phyloP scores from a whole-genome alignment of 2,329 filamentous ascomycete genomes.

The Chrysosporium queenslandicum region DNA sequence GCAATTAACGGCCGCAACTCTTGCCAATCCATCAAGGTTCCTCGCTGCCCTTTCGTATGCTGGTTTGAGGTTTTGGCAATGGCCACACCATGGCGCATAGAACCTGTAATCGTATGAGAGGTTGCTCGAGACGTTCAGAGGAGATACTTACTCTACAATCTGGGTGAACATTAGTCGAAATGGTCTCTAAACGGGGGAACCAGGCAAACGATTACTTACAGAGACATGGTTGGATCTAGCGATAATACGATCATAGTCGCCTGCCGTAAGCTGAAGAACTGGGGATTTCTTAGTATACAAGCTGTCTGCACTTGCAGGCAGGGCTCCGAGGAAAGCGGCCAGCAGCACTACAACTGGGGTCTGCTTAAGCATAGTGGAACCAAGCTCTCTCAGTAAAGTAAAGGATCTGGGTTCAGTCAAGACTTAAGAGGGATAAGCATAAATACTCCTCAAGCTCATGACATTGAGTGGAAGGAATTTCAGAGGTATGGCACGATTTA shows the following conservation, averaged over 20 bases:
- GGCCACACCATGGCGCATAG: constrained; percentile 96
- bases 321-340: constrained; percentile 54
- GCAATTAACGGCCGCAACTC: constrained; percentile 90
- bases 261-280: constrained; percentile 70
- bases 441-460: neutral
- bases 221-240: constrained; percentile 84
- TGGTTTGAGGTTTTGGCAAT: constrained; percentile 91
- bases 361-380: constrained; percentile 24
- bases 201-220: constrained; percentile 45
- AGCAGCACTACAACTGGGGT: constrained; percentile 42
- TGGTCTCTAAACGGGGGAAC: neutral
- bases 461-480: constrained; percentile 2
- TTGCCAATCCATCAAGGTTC: constrained; percentile 79
- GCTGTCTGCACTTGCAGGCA: constrained; percentile 53
- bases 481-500: neutral
- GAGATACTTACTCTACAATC: constrained; percentile 44
- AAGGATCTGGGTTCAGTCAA: neutral
- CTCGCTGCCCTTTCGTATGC: constrained; percentile 90
- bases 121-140: constrained; percentile 1
- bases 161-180: constrained; percentile 23
- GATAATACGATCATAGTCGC: constrained; percentile 73
- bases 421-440: constrained; percentile 1
- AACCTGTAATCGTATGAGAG: constrained; percentile 49
- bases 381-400: neutral
- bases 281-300: constrained; percentile 80